Conservation (phyloP, 306 rosid genomes). For the Glycyrrhiza uralensis region DNA sequence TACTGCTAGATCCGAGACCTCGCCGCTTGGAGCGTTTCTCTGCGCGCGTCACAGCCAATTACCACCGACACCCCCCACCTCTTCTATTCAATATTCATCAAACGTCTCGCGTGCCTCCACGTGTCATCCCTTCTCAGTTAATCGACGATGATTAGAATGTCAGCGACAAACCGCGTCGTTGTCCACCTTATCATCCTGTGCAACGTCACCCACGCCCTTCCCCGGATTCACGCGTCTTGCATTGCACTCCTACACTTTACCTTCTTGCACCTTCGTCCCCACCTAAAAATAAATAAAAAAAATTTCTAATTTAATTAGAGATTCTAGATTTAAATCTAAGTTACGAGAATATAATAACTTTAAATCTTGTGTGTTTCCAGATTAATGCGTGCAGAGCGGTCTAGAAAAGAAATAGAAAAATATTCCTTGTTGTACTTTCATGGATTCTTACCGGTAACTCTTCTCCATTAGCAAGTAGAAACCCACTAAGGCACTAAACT, state of each 20-base stretch:
- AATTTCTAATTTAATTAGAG: too few species aligned
- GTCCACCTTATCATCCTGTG: slow-evolving; percentile 3
- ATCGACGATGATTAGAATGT: not conserved
- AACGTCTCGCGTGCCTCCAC: slow-evolving; percentile 21
- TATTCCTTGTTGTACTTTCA: too few species aligned
- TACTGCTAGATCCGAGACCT: slow-evolving; percentile 27
- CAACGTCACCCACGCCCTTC: not conserved
- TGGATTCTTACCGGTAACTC: not conserved
- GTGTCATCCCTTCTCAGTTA: slow-evolving; percentile 21
- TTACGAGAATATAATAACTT: too few species aligned
- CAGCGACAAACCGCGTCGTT: slow-evolving; percentile 29
- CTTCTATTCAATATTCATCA: not conserved
- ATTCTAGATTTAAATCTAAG: too few species aligned
- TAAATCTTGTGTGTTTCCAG: too few species aligned
- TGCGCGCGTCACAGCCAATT: not conserved
- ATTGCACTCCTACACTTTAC: too few species aligned
- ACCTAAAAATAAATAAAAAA: too few species aligned
- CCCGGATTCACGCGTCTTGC: not conserved
- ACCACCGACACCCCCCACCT: slow-evolving; percentile 47
- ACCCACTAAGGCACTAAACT: too few species aligned
- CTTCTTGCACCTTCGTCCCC: not conserved
- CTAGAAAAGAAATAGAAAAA: too few species aligned
- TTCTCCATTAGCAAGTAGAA: not conserved
- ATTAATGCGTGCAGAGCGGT: too few species aligned
- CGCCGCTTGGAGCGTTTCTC: slow-evolving; percentile 5